phyloP scores from a whole-genome alignment of 2,329 filamentous ascomycete genomes.

The Mycosphaerella sp. region DNA sequence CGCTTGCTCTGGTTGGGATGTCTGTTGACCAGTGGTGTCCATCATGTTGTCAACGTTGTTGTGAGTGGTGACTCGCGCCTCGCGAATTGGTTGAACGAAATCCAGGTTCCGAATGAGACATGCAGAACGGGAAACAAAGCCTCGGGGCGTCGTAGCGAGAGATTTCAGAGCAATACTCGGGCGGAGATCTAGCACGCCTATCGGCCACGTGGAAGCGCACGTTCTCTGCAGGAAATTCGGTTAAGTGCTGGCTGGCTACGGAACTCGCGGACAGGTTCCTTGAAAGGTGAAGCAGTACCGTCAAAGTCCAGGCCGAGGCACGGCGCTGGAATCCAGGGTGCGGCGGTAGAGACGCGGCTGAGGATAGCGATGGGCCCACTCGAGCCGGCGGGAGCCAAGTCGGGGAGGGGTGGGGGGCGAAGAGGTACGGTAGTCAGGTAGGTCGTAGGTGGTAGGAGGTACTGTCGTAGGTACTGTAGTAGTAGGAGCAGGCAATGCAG shows the following conservation, averaged over 20 bases:
- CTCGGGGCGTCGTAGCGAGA: background rate
- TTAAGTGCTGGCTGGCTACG: background rate
- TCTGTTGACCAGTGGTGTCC: slow-evolving; percentile 5
- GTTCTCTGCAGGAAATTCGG: background rate
- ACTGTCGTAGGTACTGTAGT: too few relatives aligned
- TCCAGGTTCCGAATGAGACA: slow-evolving; percentile 7
- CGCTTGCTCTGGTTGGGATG: slow-evolving; percentile 1
- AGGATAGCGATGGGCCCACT: background rate
- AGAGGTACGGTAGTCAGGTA: too few relatives aligned
- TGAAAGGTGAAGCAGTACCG: background rate
- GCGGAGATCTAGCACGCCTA: background rate
- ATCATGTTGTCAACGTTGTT: slow-evolving; percentile 4
- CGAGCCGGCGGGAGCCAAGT: too few relatives aligned
- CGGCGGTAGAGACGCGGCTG: background rate
- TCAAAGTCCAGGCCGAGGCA: background rate
- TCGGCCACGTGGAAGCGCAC: slow-evolving; percentile 2
- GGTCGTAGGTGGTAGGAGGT: too few relatives aligned
- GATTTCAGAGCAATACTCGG: background rate
- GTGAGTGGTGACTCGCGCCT: background rate
- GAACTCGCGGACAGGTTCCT: background rate
- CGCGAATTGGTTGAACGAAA: background rate
- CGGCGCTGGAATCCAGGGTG: background rate
- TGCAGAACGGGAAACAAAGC: slow-evolving; percentile 3
- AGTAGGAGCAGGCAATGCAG: too few relatives aligned
- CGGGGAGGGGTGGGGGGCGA: too few relatives aligned